Conservation (phyloP, 495 filamentous ascomycete species). For the Neurospora sp. region DNA sequence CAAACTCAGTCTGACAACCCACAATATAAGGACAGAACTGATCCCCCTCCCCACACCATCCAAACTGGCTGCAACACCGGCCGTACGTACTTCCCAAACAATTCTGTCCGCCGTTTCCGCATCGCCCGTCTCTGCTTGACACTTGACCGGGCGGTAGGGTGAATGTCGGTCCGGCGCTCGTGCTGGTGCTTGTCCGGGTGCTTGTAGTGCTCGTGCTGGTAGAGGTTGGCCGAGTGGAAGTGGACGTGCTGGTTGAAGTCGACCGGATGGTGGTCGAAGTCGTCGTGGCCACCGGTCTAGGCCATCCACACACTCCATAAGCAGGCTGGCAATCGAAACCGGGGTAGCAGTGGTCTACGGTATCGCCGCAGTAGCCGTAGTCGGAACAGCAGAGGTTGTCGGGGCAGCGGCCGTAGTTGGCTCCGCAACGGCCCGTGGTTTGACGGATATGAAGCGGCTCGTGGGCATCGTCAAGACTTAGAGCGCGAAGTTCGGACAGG, state of each 20-base stretch:
- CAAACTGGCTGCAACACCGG: constrained; percentile 28
- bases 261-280: not conserved
- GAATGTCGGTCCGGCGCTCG: constrained; percentile 4
- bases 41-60: constrained; percentile 31
- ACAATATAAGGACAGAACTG: constrained; percentile 36
- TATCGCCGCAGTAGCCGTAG: constrained; percentile 42
- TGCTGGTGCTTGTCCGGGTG: not conserved
- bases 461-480: not conserved
- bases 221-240: too few species aligned
- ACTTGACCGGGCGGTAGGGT: constrained; percentile 13
- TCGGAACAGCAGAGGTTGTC: constrained; percentile 30
- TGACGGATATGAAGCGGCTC: constrained; percentile 9
- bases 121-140: constrained; percentile 19
- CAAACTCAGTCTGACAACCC: constrained; percentile 23
- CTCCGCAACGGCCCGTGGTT: constrained; percentile 11
- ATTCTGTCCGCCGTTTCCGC: constrained; percentile 15
- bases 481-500: not conserved
- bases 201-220: not conserved
- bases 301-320: constrained; percentile 32
- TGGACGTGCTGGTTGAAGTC: constrained; percentile 8
- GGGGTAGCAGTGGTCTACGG: constrained; percentile 37
- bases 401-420: constrained; percentile 12
- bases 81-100: constrained; percentile 20
- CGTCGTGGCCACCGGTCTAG: constrained; percentile 7
- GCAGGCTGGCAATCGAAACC: constrained; percentile 38